These are phyloP conservation scores for Metschnikowia proteae DNA, from an alignment of 805 yeast species.

Conservation along the genomic window DNA sequence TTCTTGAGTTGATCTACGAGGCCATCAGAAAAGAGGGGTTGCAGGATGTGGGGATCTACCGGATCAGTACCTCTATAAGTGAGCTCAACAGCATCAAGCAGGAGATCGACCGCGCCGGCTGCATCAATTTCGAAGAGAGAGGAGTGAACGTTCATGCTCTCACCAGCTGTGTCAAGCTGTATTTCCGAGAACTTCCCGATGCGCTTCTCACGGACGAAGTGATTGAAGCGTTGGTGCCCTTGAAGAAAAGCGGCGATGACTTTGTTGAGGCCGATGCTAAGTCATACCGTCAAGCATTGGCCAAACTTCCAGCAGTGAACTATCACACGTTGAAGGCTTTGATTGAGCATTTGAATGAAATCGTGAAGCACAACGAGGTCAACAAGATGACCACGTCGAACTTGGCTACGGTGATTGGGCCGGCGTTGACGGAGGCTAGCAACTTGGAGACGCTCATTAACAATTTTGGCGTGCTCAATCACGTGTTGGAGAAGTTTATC, in stretches of 20 bases:
- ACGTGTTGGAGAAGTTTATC: slow-evolving; percentile 49
- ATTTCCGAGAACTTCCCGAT: slow-evolving; percentile 82
- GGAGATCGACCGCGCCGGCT: slow-evolving; percentile 45
- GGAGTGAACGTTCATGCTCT: slow-evolving; percentile 76
- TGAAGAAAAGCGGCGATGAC: slow-evolving; percentile 25
- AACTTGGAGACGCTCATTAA: slow-evolving; percentile 43
- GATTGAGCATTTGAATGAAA: slow-evolving; percentile 63
- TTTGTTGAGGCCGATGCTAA: slow-evolving; percentile 7
- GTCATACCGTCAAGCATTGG: slow-evolving; percentile 29
- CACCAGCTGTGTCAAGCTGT: slow-evolving; percentile 83
- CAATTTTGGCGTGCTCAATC: slow-evolving; percentile 54
- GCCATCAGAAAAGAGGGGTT: slow-evolving; percentile 85
- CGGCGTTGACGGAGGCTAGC: slow-evolving; percentile 55
- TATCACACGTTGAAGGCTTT: slow-evolving; percentile 65
- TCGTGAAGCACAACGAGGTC: slow-evolving; percentile 59
- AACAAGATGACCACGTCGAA: slow-evolving; percentile 90
- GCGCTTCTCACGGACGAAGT: slow-evolving; percentile 67
- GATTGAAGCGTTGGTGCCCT: slow-evolving; percentile 52
- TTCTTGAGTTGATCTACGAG: slow-evolving; percentile 60
- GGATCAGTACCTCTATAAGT: slow-evolving; percentile 56
- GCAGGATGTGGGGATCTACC: slow-evolving; percentile 86
- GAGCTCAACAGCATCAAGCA: slow-evolving; percentile 43
- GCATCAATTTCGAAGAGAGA: slow-evolving; percentile 46
- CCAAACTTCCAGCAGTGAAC: slow-evolving; percentile 58
- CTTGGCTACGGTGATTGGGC: slow-evolving; percentile 83